A percentile compares a stretch with the other conserved stretches of the same genome.
Conservation (phyloP, 2,329 filamentous ascomycete species). For the Daldinia eschscholtzii region DNA sequence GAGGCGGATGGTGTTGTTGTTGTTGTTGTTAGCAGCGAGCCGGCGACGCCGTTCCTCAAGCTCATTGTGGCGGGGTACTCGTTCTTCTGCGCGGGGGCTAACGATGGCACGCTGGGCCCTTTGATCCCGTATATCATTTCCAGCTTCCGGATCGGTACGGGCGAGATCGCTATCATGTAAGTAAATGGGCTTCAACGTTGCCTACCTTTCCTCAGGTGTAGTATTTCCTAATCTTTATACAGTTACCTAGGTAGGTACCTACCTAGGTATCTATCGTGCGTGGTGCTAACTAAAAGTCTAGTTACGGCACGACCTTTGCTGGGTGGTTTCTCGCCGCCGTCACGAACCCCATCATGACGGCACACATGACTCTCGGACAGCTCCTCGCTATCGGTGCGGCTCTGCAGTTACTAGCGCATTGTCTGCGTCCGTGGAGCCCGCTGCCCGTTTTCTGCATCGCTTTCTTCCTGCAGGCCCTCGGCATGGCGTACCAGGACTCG, state of each 20-base stretch:
- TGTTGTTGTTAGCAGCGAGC: conserved; percentile 40
- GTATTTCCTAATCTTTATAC: too few relatives aligned
- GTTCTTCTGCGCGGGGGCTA: conserved; percentile 75
- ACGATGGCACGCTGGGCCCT: conserved; percentile 73
- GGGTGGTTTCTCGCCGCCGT: conserved; percentile 72
- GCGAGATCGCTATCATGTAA: conserved; percentile 51
- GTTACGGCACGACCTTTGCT: conserved; percentile 68
- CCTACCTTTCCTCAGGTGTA: not conserved
- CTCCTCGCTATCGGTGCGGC: conserved; percentile 68
- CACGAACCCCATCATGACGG: conserved; percentile 66
- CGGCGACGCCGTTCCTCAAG: conserved; percentile 57
- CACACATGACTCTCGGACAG: conserved; percentile 66
- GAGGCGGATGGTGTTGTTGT: conserved; percentile 33
- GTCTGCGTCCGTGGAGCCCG: conserved; percentile 67
- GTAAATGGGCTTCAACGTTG: conserved; percentile 30
- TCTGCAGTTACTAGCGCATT: conserved; percentile 67
- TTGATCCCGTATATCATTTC: conserved; percentile 73
- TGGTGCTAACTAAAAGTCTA: conserved; percentile 41
- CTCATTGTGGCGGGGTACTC: conserved; percentile 68
- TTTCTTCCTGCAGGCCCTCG: conserved; percentile 69
- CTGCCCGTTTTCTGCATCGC: conserved; percentile 69
- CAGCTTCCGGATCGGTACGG: conserved; percentile 60
- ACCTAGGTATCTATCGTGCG: too few relatives aligned
- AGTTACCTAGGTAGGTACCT: too few relatives aligned
- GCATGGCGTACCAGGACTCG: conserved; percentile 73